Evolutionary conservation across 768 basidiomycete species (phyloP).

Genomic region (Boletus sp.): DNA sequence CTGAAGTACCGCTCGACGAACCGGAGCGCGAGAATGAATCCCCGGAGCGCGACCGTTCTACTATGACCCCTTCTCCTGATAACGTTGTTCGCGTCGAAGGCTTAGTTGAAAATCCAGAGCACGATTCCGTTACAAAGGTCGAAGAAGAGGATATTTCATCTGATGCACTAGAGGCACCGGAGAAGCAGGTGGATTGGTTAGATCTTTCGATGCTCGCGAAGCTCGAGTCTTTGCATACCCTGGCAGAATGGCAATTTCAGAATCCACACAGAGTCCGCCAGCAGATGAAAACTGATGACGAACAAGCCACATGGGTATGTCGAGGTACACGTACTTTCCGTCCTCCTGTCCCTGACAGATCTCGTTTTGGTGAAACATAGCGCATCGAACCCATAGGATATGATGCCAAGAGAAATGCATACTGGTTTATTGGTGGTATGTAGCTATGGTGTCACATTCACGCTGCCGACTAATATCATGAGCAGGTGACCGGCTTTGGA

Average conservation of each 20-base stretch:
- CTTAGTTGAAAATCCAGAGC: not conserved
- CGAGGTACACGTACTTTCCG: not conserved
- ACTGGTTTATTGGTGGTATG: conserved; percentile 81
- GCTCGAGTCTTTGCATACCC: conserved; percentile 67
- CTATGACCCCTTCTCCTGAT: conserved; percentile 3
- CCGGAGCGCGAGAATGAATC: conserved; percentile 13
- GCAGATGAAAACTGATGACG: conserved; percentile 78
- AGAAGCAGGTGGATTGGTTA: conserved; percentile 62
- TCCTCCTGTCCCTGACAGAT: not conserved
- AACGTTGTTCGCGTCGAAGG: not conserved
- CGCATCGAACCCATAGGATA: conserved; percentile 85
- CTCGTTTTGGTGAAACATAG: conserved; percentile 36
- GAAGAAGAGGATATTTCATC: conserved; percentile 21
- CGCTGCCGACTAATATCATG: not conserved
- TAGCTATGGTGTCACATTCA: not conserved
- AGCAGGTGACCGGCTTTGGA: conserved; percentile 79
- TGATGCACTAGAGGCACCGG: conserved; percentile 22
- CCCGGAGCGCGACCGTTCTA: conserved; percentile 5
- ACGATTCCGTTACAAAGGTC: conserved; percentile 9
- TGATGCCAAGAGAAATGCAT: conserved; percentile 72
- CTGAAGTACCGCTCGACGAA: conserved; percentile 8
- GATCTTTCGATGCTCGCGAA: conserved; percentile 67
- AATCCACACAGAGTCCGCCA: conserved; percentile 65
- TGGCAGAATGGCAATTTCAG: conserved; percentile 87
- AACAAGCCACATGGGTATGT: conserved; percentile 74